Conservation (phyloP, 116 monocot species). For the Papilionanthe hybrid region DNA sequence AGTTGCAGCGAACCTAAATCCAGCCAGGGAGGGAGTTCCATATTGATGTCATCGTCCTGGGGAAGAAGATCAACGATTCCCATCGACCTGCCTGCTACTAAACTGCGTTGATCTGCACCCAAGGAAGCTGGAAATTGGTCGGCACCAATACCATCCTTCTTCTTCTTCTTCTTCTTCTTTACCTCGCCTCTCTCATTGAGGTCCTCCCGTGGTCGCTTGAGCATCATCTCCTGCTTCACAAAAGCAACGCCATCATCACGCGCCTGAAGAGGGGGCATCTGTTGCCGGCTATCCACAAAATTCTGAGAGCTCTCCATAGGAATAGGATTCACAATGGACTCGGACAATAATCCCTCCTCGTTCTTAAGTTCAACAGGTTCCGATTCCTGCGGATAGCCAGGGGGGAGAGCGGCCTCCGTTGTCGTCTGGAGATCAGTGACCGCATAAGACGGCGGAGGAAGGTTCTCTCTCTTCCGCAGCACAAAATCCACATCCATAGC, state of each 20-base stretch:
- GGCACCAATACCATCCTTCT: neutral
- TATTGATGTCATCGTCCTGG: neutral
- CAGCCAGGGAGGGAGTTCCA: constrained; percentile 10
- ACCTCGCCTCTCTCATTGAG: neutral
- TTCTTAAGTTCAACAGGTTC: constrained; percentile 1
- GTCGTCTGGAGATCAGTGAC: neutral
- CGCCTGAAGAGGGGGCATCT: neutral
- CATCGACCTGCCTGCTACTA: neutral
- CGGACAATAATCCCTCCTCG: neutral
- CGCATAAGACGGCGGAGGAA: neutral
- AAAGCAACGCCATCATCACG: neutral
- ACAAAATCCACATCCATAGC: constrained; percentile 19
- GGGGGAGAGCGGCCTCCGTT: neutral
- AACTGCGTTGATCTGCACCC: neutral
- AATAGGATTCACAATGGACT: neutral
- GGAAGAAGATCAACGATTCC: neutral
- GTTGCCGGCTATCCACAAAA: neutral
- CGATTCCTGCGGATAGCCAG: neutral
- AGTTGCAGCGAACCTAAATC: constrained; percentile 27
- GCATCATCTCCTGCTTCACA: constrained; percentile 3
- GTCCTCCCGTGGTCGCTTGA: constrained; percentile 19
- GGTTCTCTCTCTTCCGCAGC: constrained; percentile 33
- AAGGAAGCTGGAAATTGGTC: neutral
- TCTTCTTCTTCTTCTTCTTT: constrained; percentile 47
- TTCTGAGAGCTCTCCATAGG: neutral